These are phyloP conservation scores for Xylaria intraflava DNA, from an alignment of 495 filamentous ascomycete species.

Conservation along the genomic window DNA sequence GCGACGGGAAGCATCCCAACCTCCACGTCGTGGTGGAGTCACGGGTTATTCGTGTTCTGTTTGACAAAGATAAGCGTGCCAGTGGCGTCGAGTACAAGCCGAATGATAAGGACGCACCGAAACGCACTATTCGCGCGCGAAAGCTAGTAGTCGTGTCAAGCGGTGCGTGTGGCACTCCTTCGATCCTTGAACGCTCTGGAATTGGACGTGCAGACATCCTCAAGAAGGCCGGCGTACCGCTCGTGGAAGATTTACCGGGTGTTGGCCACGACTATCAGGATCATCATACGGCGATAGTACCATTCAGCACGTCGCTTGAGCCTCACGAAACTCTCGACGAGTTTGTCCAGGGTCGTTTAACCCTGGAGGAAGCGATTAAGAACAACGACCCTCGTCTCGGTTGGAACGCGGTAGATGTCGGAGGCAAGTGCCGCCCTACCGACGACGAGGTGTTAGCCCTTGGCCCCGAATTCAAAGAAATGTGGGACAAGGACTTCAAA, in stretches of 20 bases:
- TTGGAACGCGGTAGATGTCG: constrained; percentile 45
- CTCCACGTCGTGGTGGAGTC: constrained; percentile 47
- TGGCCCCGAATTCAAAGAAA: constrained; percentile 33
- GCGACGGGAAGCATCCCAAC: constrained; percentile 36
- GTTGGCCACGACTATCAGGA: constrained; percentile 48
- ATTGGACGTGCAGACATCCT: constrained; percentile 40
- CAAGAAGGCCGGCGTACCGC: constrained; percentile 24
- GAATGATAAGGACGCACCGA: constrained; percentile 16
- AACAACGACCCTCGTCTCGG: constrained; percentile 28
- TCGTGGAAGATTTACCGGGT: constrained; percentile 37
- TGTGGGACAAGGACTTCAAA: constrained; percentile 43
- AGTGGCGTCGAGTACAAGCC: constrained; percentile 37
- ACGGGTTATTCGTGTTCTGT: constrained; percentile 41
- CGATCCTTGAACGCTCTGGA: constrained; percentile 57
- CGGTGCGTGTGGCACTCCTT: constrained; percentile 51
- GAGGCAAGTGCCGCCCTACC: constrained; percentile 36
- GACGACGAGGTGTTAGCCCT: constrained; percentile 35
- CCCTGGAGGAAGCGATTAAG: constrained; percentile 17
- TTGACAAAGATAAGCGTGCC: constrained; percentile 35
- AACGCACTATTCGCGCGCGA: constrained; percentile 35
- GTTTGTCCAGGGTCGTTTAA: constrained; percentile 15
- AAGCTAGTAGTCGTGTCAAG: constrained; percentile 52
- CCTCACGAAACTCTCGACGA: constrained; percentile 33
- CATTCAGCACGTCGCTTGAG: constrained; percentile 26
- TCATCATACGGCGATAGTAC: constrained; percentile 33